Conservation (phyloP, 78 protist genomes). For the Bodo saltans region DNA sequence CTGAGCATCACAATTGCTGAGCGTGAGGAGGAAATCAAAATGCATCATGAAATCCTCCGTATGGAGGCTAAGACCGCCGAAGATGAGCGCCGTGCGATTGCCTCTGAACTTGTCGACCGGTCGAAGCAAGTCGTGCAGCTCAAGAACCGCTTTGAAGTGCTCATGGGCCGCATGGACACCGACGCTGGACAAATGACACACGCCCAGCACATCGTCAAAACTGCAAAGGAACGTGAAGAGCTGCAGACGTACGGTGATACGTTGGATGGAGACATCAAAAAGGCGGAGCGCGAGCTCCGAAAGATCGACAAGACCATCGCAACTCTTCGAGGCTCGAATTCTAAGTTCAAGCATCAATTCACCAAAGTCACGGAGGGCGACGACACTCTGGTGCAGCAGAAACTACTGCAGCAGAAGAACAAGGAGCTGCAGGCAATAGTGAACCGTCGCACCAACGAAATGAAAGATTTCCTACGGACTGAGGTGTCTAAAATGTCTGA, state of each 20-base stretch:
- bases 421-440: neutral
- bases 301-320: constrained; percentile 44
- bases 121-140: constrained; percentile 28
- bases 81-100: constrained; percentile 39
- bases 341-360: neutral
- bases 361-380: neutral
- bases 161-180: neutral
- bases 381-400: neutral
- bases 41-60: constrained; percentile 44
- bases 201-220: constrained; percentile 45
- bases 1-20: constrained; percentile 49
- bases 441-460: constrained; percentile 26
- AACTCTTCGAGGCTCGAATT: constrained; percentile 26
- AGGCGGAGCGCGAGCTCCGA: constrained; percentile 17
- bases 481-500: constrained; percentile 20
- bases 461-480: constrained; percentile 22
- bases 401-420: constrained; percentile 20
- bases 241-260: constrained; percentile 50
- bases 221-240: constrained; percentile 59
- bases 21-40: constrained; percentile 46
- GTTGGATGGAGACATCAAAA: constrained; percentile 34
- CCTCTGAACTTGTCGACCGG: constrained; percentile 34
- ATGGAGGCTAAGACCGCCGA: constrained; percentile 41
- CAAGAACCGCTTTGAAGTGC: constrained; percentile 13
- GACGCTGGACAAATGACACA: constrained; percentile 32